Evolutionary conservation across 805 yeast genomes (phyloP).

Genomic region (Wickerhamiella sergipiensis): DNA sequence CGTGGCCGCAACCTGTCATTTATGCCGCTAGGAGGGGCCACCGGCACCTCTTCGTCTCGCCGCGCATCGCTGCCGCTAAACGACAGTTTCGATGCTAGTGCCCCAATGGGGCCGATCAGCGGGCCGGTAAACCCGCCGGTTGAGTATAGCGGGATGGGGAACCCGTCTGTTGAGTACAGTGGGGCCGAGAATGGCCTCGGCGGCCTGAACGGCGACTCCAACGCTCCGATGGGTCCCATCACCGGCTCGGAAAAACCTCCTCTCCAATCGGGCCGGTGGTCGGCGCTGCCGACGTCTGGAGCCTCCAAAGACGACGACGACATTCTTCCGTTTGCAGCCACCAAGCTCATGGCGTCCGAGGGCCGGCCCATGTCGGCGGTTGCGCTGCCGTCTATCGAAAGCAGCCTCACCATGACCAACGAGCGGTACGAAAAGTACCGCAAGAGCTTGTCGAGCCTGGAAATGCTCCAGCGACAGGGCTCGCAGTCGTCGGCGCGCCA

Average conservation of each 20-base stretch:
- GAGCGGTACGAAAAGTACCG: slow-evolving; percentile 18
- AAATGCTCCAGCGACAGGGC: slow-evolving; percentile 11
- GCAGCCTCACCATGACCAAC: slow-evolving; percentile 17
- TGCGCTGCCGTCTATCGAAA: slow-evolving; percentile 8
- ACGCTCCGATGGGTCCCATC: background rate
- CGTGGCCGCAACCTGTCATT: background rate
- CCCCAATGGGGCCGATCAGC: background rate
- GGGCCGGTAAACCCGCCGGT: background rate
- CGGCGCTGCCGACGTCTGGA: background rate
- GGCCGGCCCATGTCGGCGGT: slow-evolving; percentile 9
- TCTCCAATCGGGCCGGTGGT: background rate
- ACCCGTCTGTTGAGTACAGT: background rate
- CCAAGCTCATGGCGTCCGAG: slow-evolving; percentile 13
- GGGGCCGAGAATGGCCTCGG: no score
- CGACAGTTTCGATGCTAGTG: background rate
- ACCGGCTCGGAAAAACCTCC: background rate
- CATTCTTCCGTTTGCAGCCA: slow-evolving; percentile 17
- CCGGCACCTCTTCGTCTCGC: background rate
- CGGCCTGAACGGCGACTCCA: background rate
- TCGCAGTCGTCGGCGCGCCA: slow-evolving; percentile 1
- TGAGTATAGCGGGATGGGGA: background rate
- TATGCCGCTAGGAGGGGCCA: background rate
- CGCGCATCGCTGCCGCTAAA: background rate
- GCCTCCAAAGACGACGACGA: slow-evolving; percentile 14
- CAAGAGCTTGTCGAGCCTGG: slow-evolving; percentile 10